Base-by-base conservation (phyloP, 805 yeast species). In the Saccharomycopsis olivae region DNA sequence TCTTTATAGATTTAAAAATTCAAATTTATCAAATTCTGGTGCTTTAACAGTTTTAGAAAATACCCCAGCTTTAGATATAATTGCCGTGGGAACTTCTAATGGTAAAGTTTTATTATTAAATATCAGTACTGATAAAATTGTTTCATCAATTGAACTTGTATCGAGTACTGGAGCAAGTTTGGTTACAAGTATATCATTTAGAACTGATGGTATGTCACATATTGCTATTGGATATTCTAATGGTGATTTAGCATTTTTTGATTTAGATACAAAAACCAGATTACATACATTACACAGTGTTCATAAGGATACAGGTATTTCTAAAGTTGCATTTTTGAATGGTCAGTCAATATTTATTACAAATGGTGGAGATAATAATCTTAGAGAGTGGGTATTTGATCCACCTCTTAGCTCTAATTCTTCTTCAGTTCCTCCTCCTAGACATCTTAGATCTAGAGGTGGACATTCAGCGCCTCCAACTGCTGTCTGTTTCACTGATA, bases 381-480 rank as follows among this genome's bases (percentile, higher is more conserved):
- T 92, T 50, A 84, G 84, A 52, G 97, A 92, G 59, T 83, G 68
- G 51, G 96, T 87, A 0, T 92, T 92, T 60, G 98, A 92, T 60
- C 96, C 96, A 2, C 74, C 92, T 1, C 62, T 88, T 38, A 75
- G 88, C 0, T 64, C 80, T 1, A 27, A 21, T 16, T 33, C 16
- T 14, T n/a, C 9, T 15, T 52, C 47, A 31, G 78, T 83, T 4
- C 74, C 87, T 10, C 95, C 96, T 1, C 97, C 98, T 32, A 78
- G 98, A 54, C 75, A 78, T 45, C 66, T 94, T 52, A 75, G 98
- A 57, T 82, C 94, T 1, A 73, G 98, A 55, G 97, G 96, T 52
- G 99, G 99, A n/a, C 98, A 92, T 57, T 75, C 95, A 3, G 80
- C 83, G 23, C 95, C 98, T 3, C 94, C 97, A 2, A 68, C 80